These are phyloP conservation scores for Onygenales sp. DNA, from an alignment of 2,329 filamentous ascomycete species.

Conservation along the genomic window DNA sequence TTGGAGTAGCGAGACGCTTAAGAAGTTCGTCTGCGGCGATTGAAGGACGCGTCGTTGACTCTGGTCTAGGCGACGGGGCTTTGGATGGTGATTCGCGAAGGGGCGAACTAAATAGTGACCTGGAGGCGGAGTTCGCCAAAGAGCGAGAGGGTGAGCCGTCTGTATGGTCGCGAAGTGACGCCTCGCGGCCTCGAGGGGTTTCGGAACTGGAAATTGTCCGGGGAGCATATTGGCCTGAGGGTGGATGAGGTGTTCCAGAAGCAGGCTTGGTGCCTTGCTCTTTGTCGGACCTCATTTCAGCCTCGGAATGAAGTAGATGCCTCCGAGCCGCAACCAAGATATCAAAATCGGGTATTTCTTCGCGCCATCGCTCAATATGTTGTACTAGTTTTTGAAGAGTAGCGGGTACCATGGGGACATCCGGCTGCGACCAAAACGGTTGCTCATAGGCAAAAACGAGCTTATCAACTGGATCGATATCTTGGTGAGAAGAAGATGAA, in stretches of 20 bases:
- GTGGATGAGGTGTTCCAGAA: conserved; percentile 1
- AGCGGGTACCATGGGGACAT: conserved; percentile 39
- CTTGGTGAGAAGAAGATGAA: conserved; percentile 24
- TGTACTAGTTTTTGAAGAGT: conserved; percentile 52
- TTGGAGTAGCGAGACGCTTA: conserved; percentile 25
- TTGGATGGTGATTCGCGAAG: conserved; percentile 15
- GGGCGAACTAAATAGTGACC: conserved; percentile 12
- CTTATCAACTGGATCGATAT: conserved; percentile 21
- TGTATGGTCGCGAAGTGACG: conserved; percentile 9
- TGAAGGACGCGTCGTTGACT: conserved; percentile 10
- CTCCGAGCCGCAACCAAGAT: conserved; percentile 56
- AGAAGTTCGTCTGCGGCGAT: conserved; percentile 22
- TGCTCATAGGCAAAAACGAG: conserved; percentile 30
- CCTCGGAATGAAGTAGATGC: conserved; percentile 27
- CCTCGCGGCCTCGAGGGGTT: conserved; percentile 18
- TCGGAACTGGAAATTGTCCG: conserved; percentile 4
- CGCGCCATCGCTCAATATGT: conserved; percentile 54
- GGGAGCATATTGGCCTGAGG: background rate
- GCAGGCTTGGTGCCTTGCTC: background rate
- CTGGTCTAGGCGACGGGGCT: conserved; percentile 5
- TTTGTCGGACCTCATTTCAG: conserved; percentile 8
- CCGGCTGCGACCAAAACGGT: conserved; percentile 39
- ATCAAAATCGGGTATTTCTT: conserved; percentile 61
- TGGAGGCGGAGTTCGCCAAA: conserved; percentile 12
- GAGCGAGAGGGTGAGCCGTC: conserved; percentile 8